Conservation (phyloP, 306 rosid species). For the Begonia fuchsioides region DNA sequence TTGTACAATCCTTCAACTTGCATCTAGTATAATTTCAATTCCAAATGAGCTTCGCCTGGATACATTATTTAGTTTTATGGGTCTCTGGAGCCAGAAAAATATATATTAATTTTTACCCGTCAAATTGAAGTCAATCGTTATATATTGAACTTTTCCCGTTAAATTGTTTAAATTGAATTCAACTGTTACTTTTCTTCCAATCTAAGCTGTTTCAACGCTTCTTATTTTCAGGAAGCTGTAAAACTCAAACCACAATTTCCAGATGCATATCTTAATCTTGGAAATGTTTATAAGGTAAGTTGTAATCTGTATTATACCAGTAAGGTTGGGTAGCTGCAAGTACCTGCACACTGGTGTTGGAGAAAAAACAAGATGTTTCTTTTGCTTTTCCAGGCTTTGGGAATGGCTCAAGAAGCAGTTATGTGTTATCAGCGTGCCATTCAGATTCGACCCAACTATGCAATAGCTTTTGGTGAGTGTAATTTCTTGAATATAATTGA, state of each 20-base stretch:
- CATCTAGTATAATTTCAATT: too few species aligned
- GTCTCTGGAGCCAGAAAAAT: too few species aligned
- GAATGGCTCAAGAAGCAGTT: slow-evolving; percentile 93
- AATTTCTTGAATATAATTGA: too few species aligned
- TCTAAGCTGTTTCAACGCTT: too few species aligned
- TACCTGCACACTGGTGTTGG: slow-evolving; percentile 24
- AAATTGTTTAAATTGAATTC: too few species aligned
- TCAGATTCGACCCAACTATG: slow-evolving; percentile 80
- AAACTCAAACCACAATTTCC: slow-evolving; percentile 95
- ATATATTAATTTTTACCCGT: too few species aligned
- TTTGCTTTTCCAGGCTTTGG: slow-evolving; percentile 72
- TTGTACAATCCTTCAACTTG: too few species aligned
- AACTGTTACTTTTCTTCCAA: not conserved
- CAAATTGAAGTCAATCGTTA: too few species aligned
- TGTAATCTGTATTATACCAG: slow-evolving; percentile 25
- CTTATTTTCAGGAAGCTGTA: slow-evolving; percentile 69
- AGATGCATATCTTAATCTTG: slow-evolving; percentile 97
- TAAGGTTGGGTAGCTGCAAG: slow-evolving; percentile 34
- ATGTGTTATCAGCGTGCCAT: slow-evolving; percentile 87
- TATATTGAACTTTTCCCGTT: too few species aligned
- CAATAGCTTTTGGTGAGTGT: slow-evolving; percentile 78
- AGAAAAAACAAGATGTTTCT: slow-evolving; percentile 32
- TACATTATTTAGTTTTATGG: too few species aligned
- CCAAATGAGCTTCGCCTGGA: too few species aligned
- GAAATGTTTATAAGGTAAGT: slow-evolving; percentile 95